Conservation (phyloP, 2,329 filamentous ascomycete species). For the Trichocomaceae sp. region DNA sequence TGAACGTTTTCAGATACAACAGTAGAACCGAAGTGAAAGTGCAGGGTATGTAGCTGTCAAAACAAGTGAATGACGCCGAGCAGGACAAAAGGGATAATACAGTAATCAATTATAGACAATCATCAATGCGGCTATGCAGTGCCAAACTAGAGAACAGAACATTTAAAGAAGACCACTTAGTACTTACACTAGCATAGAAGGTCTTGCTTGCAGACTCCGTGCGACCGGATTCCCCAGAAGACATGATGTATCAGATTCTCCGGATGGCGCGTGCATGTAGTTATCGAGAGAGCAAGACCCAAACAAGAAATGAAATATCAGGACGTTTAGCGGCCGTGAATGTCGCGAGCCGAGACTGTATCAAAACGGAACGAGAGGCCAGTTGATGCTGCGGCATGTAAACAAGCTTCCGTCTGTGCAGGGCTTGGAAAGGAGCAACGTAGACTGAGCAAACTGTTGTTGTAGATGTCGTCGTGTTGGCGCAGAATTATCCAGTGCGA, state of each 20-base stretch:
- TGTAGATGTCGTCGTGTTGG: background rate
- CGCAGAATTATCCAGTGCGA: background rate
- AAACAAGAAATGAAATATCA: background rate
- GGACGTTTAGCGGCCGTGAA: background rate
- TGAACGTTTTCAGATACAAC: background rate
- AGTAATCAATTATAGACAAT: background rate
- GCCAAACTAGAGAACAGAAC: background rate
- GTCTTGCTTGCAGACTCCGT: slow-evolving; percentile 29
- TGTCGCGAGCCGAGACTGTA: background rate
- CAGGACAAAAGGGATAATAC: background rate
- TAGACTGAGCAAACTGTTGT: background rate
- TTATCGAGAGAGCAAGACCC: background rate
- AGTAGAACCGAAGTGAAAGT: background rate
- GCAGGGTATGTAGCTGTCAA: background rate
- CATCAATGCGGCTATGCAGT: background rate
- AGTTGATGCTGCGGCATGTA: background rate
- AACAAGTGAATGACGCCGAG: background rate
- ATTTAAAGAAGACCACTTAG: background rate
- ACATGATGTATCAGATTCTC: slow-evolving; percentile 18
- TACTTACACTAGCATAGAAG: slow-evolving; percentile 32
- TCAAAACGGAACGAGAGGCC: background rate
- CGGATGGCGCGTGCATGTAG: background rate
- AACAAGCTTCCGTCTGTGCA: background rate
- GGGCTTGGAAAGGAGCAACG: background rate
- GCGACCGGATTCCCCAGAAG: slow-evolving; percentile 23